These are phyloP conservation scores for Fonsecaea pedrosoi DNA, from an alignment of 2,329 filamentous ascomycete genomes.

Conservation along the genomic window DNA sequence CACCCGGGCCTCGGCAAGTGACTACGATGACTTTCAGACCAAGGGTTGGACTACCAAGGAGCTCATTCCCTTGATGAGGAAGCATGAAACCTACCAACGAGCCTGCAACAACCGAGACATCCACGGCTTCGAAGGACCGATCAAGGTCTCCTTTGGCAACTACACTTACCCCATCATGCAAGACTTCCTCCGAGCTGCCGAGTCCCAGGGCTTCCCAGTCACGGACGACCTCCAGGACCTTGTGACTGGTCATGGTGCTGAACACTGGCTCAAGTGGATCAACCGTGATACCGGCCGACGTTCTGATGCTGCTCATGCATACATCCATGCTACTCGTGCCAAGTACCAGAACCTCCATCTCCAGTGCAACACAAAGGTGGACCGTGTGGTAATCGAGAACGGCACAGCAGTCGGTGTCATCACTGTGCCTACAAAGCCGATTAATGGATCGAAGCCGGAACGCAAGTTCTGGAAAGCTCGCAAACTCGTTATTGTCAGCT, in stretches of 20 bases:
- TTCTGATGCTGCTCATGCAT: conserved; percentile 77
- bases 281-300: conserved; percentile 71
- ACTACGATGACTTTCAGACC: conserved; percentile 77
- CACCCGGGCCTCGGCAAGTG: conserved; percentile 25
- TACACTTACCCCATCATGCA: conserved; percentile 83
- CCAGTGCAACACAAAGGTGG: conserved; percentile 76
- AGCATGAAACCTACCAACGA: conserved; percentile 79
- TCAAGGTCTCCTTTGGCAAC: conserved; percentile 82
- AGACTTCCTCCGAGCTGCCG: conserved; percentile 75
- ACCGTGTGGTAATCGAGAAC: conserved; percentile 76
- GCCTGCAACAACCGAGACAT: conserved; percentile 66
- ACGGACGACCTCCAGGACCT: conserved; percentile 80
- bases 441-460: conserved; percentile 59
- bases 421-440: conserved; percentile 73
- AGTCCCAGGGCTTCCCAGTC: conserved; percentile 75
- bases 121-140: conserved; percentile 79
- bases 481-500: conserved; percentile 76
- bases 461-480: conserved; percentile 65
- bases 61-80: conserved; percentile 76
- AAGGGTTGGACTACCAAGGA: conserved; percentile 81
- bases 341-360: conserved; percentile 74
- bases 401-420: conserved; percentile 74
- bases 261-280: conserved; percentile 88
- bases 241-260: conserved; percentile 66
- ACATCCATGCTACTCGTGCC: conserved; percentile 76